Conservation (phyloP, 176 grass and related monocot genomes). For the Phoenix dactylifera region DNA sequence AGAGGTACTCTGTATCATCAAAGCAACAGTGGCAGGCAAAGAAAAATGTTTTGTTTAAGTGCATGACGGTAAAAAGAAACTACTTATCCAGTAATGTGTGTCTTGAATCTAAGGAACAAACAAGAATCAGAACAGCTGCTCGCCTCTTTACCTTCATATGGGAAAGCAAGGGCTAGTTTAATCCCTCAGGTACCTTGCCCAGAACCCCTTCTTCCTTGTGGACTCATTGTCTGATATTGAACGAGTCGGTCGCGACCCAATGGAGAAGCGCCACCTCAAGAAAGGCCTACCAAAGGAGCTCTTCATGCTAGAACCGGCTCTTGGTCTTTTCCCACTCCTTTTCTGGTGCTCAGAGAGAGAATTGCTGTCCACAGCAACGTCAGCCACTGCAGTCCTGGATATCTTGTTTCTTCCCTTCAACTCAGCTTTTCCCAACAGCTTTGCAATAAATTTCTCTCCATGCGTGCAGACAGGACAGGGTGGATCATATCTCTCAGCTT, state of each 20-base stretch:
- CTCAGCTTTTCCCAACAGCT: constrained; percentile 40
- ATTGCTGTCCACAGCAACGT: constrained; percentile 9
- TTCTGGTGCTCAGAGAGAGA: constrained; percentile 18
- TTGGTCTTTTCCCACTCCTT: constrained; percentile 19
- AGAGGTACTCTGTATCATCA: too few relatives aligned
- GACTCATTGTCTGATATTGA: constrained; percentile 18
- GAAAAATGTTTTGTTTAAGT: too few relatives aligned
- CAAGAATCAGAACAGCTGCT: background rate
- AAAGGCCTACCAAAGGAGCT: constrained; percentile 36
- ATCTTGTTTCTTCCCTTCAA: constrained; percentile 25
- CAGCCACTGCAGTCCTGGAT: constrained; percentile 30
- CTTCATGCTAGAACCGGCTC: constrained; percentile 49
- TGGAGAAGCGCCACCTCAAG: constrained; percentile 52
- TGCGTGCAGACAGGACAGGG: constrained; percentile 52
- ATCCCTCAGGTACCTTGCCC: constrained; percentile 39
- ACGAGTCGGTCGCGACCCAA: constrained; percentile 33
- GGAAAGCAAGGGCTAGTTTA: constrained; percentile 13
- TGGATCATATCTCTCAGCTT: constrained; percentile 63
- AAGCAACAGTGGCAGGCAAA: too few relatives aligned
- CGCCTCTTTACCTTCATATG: background rate
- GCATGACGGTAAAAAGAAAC: too few relatives aligned
- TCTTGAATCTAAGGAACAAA: too few relatives aligned
- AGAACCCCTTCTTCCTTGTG: constrained; percentile 66
- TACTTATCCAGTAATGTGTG: too few relatives aligned
- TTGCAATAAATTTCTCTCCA: constrained; percentile 43